A percentile compares a stretch with the other conserved stretches of the same genome.
Conservation (phyloP, 148 eudicot genomes). For the Camellia lanceoleosa region DNA sequence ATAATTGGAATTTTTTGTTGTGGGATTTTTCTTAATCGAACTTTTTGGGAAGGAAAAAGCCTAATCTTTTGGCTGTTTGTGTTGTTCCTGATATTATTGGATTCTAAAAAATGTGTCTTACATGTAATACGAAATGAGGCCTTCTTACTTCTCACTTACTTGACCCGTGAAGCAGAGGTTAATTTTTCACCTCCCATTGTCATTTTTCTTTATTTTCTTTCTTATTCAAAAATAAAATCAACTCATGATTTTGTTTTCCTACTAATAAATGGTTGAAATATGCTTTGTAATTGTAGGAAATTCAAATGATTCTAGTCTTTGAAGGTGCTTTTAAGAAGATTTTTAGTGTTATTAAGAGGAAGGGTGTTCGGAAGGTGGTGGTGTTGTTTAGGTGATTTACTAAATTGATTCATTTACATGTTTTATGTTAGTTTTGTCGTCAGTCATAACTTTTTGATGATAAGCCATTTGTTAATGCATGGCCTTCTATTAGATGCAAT, state of each 20-base stretch:
- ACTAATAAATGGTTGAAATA: not conserved
- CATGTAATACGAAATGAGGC: conserved; percentile 99
- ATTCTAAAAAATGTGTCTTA: conserved; percentile 23
- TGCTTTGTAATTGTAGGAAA: conserved; percentile 53
- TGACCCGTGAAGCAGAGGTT: conserved; percentile 99
- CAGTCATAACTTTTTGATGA: not conserved
- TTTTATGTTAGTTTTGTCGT: not conserved
- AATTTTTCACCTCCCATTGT: conserved; percentile 4
- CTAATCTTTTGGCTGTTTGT: not conserved
- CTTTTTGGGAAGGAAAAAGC: conserved; percentile 1
- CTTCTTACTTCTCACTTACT: conserved; percentile 84
- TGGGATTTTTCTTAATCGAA: not conserved
- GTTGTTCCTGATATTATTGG: not conserved
- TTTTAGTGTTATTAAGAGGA: conserved; percentile 91
- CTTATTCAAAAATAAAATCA: not conserved
- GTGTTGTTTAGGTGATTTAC: conserved; percentile 82
- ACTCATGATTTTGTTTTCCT: not conserved
- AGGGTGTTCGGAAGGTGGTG: conserved; percentile 98
- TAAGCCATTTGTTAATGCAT: not conserved
- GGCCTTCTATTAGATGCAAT: not conserved
- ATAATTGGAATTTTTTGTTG: not conserved
- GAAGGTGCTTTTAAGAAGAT: conserved; percentile 99
- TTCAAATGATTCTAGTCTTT: conserved; percentile 96
- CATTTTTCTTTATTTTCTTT: not conserved
- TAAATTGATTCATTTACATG: not conserved